Percentiles rank a stretch among this genome's conserved stretches.
Conservation (phyloP, 495 filamentous ascomycete species). For the Hypoxylon subgilvum region DNA sequence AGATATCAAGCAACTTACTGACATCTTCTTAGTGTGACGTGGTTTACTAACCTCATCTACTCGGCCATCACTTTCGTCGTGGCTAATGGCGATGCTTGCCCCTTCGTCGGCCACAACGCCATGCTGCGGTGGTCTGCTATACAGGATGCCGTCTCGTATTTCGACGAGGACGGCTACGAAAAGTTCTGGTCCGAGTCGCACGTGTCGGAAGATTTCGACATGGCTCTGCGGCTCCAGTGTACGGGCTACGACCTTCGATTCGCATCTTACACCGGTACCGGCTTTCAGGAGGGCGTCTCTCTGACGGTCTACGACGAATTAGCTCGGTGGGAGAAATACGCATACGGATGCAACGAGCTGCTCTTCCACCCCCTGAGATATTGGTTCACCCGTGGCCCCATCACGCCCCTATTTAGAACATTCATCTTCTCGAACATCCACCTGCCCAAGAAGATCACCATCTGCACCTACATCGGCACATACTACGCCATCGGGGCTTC, state of each 20-base stretch:
- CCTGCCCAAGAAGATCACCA: slow-evolving; percentile 70
- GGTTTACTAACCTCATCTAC: slow-evolving; percentile 77
- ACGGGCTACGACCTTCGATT: slow-evolving; percentile 68
- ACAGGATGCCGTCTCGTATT: slow-evolving; percentile 61
- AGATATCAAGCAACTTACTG: neutral
- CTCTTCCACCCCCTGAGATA: slow-evolving; percentile 58
- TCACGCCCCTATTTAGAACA: slow-evolving; percentile 67
- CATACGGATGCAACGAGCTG: slow-evolving; percentile 75
- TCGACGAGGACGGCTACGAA: slow-evolving; percentile 55
- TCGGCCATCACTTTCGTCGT: slow-evolving; percentile 70
- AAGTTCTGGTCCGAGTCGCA: slow-evolving; percentile 77
- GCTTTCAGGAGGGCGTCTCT: slow-evolving; percentile 77
- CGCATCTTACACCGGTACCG: slow-evolving; percentile 66
- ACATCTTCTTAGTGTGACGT: slow-evolving; percentile 58
- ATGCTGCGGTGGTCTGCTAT: slow-evolving; percentile 72
- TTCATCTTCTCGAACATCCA: slow-evolving; percentile 67
- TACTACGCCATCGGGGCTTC: slow-evolving; percentile 75
- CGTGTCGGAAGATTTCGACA: slow-evolving; percentile 79
- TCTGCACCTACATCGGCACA: slow-evolving; percentile 75
- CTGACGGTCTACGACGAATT: slow-evolving; percentile 79
- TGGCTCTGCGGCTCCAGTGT: slow-evolving; percentile 71
- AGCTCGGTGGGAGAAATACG: slow-evolving; percentile 78
- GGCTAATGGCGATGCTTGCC: slow-evolving; percentile 71
- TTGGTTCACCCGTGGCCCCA: slow-evolving; percentile 63
- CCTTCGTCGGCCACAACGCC: slow-evolving; percentile 73